Percentiles rank a stretch among this genome's conserved stretches.
Evolutionary conservation across 192 early-diverging fungal genomes (phyloP).

Genomic region (Rhizoclosmatium globosum): DNA sequence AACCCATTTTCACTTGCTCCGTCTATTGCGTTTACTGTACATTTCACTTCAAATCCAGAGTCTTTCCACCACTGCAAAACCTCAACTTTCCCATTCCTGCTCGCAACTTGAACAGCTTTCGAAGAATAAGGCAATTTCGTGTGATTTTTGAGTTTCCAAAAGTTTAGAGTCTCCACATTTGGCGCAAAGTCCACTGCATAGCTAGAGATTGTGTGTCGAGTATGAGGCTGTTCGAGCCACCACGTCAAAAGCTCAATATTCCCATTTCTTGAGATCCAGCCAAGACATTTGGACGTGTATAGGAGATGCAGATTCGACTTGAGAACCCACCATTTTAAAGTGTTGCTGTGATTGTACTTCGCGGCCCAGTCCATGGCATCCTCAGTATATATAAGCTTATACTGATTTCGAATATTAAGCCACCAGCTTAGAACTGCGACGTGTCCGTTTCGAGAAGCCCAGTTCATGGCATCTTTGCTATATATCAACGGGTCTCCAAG

Average conservation of each 20-base stretch:
- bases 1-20: not conserved
- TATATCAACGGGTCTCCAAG: not conserved
- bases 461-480: not conserved
- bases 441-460: conserved; percentile 6
- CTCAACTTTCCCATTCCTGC: not conserved
- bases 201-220: too few relatives aligned
- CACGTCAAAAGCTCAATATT: not conserved
- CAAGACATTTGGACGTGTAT: not conserved
- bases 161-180: not conserved
- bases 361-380: not conserved
- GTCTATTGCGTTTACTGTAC: not conserved
- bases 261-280: not conserved
- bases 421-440: conserved; percentile 14
- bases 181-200: not conserved
- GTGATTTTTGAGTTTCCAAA: not conserved
- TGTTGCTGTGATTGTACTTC: not conserved
- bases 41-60: not conserved
- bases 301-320: not conserved
- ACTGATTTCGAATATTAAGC: not conserved
- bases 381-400: not conserved
- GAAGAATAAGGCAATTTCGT: not conserved
- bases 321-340: not conserved
- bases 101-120: not conserved
- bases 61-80: conserved; percentile 13
- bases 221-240: not conserved